Base-by-base conservation (phyloP, 2,329 filamentous ascomycete species). In the Pyrenochaeta sp. region DNA sequence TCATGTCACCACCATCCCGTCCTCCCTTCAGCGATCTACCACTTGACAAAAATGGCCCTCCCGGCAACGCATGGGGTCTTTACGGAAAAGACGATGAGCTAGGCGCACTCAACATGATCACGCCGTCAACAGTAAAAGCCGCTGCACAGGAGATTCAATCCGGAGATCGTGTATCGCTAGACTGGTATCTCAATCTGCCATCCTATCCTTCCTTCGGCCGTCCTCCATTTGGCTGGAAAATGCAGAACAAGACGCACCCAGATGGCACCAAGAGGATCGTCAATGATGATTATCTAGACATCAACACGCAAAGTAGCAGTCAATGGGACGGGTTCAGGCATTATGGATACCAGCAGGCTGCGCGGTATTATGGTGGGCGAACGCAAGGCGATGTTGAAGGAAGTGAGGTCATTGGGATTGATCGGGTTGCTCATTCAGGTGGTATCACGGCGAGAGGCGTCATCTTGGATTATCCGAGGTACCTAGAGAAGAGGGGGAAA, bases 11-110 rank as follows among this genome's bases (percentile, higher is more conserved):
- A 39, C 60, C 62, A 28, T 46, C 59, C 12, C 67, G 74, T 2
- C 75, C 75, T 2, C 71, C 74, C 1, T 85, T 85, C 59, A 73
- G 81, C 6, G 73, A 78, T 2, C 80, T 86, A 0, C 84, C 84
- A 0, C 77, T 86, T 1, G 78, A 79, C 54, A 81, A 82, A 46
- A 71, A 78, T 54, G 83, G 83, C 0, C 83, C 84, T 6, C 77
- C 72, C 2, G 82, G 82, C 7, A 86, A 86, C 55, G 83, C 85
- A 5, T 87, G 85, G 85, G 84, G 84, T 0, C 79, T 85, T 4
- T 86, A 84, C 59, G 84, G 84, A 2, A 66, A 76, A 5, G 55
- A 76, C 2, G 85, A 87, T 57, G 75, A 86, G 61, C 76, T 85
- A 10, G 85, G 85, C 25, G 84, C 82, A 65, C 76, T 87, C 1